A percentile compares a stretch with the other conserved stretches of the same genome.
phyloP scores from a whole-genome alignment of 1,284 basidiomycete species.

The Gomphus sp. region DNA sequence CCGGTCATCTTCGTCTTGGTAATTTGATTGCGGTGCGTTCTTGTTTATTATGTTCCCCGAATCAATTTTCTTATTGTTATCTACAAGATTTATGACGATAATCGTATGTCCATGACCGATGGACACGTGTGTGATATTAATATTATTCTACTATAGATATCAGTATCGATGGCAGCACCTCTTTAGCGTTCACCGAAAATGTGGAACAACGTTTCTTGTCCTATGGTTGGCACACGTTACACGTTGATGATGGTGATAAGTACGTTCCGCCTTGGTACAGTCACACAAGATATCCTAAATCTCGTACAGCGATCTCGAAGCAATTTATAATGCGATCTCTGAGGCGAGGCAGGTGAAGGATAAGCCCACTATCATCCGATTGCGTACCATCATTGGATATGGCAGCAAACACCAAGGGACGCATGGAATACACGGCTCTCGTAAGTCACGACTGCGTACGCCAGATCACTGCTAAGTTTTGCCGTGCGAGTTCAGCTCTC shows the following conservation, averaged over 20 bases:
- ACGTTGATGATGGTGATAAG: constrained; percentile 77
- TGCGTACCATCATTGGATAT: constrained; percentile 89
- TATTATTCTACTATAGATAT: constrained; percentile 52
- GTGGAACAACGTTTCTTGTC: constrained; percentile 82
- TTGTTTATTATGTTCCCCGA: constrained; percentile 11
- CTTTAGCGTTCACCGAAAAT: constrained; percentile 90
- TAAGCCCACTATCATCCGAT: constrained; percentile 83
- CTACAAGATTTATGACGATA: constrained; percentile 78
- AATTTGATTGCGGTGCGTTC: constrained; percentile 79
- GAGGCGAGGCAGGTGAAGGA: constrained; percentile 66
- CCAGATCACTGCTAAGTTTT: constrained; percentile 2
- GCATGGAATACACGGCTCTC: constrained; percentile 87
- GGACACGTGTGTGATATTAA: neutral
- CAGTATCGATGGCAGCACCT: constrained; percentile 92
- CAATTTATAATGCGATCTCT: constrained; percentile 74
- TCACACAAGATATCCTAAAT: constrained; percentile 2
- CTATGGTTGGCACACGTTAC: constrained; percentile 91
- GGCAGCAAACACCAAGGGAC: constrained; percentile 90
- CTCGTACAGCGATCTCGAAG: constrained; percentile 57
- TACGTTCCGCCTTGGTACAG: constrained; percentile 25
- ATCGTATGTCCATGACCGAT: constrained; percentile 42
- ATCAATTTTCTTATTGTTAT: neutral
- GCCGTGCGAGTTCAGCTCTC: constrained; percentile 46
- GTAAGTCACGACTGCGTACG: constrained; percentile 34
- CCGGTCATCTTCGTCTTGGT: constrained; percentile 87